These are phyloP conservation scores for Ogataea methylovora DNA, from an alignment of 805 yeast genomes.

Conservation along the genomic window DNA sequence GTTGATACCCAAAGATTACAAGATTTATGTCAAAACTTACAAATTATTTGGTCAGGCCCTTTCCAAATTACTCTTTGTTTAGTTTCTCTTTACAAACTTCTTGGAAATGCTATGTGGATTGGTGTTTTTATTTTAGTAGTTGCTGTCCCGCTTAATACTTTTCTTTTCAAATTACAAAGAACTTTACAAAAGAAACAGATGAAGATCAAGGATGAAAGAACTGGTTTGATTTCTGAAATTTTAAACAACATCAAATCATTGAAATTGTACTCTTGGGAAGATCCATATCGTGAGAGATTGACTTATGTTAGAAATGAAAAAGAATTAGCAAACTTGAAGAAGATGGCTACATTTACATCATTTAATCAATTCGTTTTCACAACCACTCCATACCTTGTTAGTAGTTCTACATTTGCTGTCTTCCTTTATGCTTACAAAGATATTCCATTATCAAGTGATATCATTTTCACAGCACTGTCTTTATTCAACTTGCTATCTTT, in stretches of 20 bases:
- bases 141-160: conserved; percentile 74
- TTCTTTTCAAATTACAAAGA: conserved; percentile 61
- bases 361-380: conserved; percentile 70
- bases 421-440: conserved; percentile 47
- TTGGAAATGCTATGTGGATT: conserved; percentile 94
- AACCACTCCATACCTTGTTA: conserved; percentile 82
- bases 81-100: conserved; percentile 56
- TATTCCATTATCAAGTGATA: conserved; percentile 74
- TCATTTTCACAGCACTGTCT: conserved; percentile 86
- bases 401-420: conserved; percentile 81
- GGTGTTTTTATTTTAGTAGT: conserved; percentile 76
- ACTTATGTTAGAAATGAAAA: conserved; percentile 80
- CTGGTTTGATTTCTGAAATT: conserved; percentile 81
- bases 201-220: conserved; percentile 87
- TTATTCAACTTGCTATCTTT: conserved; percentile 82
- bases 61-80: conserved; percentile 78
- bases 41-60: conserved; percentile 89
- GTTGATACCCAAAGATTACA: conserved; percentile 88
- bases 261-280: conserved; percentile 95
- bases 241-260: conserved; percentile 87
- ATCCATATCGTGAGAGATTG: conserved; percentile 68
- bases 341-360: conserved; percentile 68
- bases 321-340: conserved; percentile 69
- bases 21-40: conserved; percentile 71
- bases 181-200: conserved; percentile 76